A percentile compares a stretch with the other conserved stretches of the same genome.
phyloP scores from a whole-genome alignment of 2,329 filamentous ascomycete species.

The Calonectria crousiana region DNA sequence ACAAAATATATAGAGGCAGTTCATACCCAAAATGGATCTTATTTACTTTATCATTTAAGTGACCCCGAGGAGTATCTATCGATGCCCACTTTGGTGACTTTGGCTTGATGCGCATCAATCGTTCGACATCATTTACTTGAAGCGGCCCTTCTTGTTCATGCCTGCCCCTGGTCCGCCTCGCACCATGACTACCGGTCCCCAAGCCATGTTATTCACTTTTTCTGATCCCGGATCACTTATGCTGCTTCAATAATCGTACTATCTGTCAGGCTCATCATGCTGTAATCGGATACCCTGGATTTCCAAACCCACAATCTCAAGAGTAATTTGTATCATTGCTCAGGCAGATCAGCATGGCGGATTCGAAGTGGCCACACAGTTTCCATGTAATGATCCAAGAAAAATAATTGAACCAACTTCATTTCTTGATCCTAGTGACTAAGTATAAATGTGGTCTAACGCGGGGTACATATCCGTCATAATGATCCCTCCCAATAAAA shows the following conservation, averaged over 20 bases:
- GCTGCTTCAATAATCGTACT: not conserved
- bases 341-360: not conserved
- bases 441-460: slow-evolving; percentile 47
- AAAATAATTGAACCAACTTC: slow-evolving; percentile 37
- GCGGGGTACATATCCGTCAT: slow-evolving; percentile 46
- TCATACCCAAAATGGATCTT: slow-evolving; percentile 14
- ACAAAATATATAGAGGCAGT: slow-evolving; percentile 22
- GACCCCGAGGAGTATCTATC: not conserved
- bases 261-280: not conserved
- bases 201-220: not conserved
- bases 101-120: not conserved
- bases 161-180: no score
- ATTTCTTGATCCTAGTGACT: slow-evolving; percentile 45
- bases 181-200: no score
- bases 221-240: not conserved
- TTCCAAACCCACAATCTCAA: not conserved
- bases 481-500: slow-evolving; percentile 44
- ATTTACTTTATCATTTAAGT: not conserved
- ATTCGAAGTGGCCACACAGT: not conserved
- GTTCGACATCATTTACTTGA: not conserved
- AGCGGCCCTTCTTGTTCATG: not conserved
- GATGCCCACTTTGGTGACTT: not conserved
- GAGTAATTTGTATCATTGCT: not conserved
- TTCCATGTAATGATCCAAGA: not conserved
- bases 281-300: not conserved